A percentile compares a stretch with the other conserved stretches of the same genome.
Conservation (phyloP, 2,329 filamentous ascomycete species). For the Hypoxylon sp. region DNA sequence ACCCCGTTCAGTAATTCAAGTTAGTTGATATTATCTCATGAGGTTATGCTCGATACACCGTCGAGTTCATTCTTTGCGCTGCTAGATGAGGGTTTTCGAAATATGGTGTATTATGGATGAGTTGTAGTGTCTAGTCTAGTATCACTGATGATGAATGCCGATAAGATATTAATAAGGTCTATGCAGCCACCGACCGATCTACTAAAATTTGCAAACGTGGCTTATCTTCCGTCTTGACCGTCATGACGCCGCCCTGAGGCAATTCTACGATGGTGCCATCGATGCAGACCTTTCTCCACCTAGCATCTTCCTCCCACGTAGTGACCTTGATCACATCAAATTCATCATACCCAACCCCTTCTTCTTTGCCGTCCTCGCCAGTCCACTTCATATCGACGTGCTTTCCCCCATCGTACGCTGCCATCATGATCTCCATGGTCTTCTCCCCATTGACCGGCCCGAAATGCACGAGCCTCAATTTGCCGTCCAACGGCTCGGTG, state of each 20-base stretch:
- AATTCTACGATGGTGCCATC: constrained; percentile 89
- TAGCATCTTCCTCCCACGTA: constrained; percentile 75
- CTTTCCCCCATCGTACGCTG: constrained; percentile 70
- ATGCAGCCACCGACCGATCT: constrained; percentile 49
- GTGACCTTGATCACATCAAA: constrained; percentile 77
- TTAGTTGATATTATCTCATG: not conserved
- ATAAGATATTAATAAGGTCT: constrained; percentile 1
- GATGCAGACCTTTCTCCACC: constrained; percentile 91
- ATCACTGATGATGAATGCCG: not conserved
- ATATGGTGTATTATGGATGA: not conserved
- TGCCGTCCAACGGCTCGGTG: constrained; percentile 78
- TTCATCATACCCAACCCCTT: constrained; percentile 77
- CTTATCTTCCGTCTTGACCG: constrained; percentile 67
- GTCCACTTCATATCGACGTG: constrained; percentile 68
- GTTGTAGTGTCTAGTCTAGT: not conserved
- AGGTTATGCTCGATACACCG: not conserved
- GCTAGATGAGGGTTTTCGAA: not conserved
- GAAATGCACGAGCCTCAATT: constrained; percentile 81
- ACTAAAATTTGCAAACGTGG: constrained; percentile 64
- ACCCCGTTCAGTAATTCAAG: not conserved
- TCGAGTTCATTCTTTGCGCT: not conserved
- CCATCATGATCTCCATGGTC: constrained; percentile 83
- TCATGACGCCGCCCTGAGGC: constrained; percentile 78
- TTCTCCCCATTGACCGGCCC: constrained; percentile 74
- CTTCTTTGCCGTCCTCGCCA: constrained; percentile 54